A percentile compares a stretch with the other conserved stretches of the same genome.
Conservation (phyloP, 176 grass and related monocot species). For the Cenchrus fungigraminus region DNA sequence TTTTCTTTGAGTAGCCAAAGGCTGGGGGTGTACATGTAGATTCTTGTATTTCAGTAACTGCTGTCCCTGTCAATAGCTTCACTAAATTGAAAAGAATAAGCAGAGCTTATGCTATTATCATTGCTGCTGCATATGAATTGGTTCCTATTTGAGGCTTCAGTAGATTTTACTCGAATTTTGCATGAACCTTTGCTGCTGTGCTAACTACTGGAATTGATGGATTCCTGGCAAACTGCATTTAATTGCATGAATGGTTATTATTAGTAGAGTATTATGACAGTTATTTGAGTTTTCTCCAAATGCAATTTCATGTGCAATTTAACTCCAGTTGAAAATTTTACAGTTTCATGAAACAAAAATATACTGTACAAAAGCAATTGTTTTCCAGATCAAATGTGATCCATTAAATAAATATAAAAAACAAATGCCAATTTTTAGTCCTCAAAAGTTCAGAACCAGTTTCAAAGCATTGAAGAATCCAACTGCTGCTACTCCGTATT, state of each 20-base stretch:
- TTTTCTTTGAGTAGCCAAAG: slow-evolving; percentile 55
- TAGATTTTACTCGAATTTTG: background rate
- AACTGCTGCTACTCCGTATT: slow-evolving; percentile 10
- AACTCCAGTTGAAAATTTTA: background rate
- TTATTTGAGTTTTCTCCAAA: background rate
- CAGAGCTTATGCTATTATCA: slow-evolving; percentile 43
- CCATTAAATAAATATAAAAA: background rate
- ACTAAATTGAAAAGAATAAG: slow-evolving; percentile 43
- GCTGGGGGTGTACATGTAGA: slow-evolving; percentile 58
- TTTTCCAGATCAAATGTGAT: background rate
- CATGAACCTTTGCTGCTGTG: slow-evolving; percentile 7
- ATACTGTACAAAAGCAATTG: background rate
- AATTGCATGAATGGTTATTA: background rate
- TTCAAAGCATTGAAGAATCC: slow-evolving; percentile 4
- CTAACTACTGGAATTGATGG: background rate
- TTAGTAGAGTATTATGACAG: background rate
- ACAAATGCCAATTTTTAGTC: background rate
- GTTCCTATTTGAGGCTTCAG: slow-evolving; percentile 10
- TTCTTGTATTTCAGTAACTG: slow-evolving; percentile 49
- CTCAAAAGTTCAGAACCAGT: background rate
- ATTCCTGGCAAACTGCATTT: background rate
- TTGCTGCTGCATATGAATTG: slow-evolving; percentile 27
- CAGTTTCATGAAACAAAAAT: background rate
- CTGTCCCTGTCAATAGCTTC: slow-evolving; percentile 53
- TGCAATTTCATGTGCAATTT: background rate